phyloP scores from a whole-genome alignment of 1,139 yeast species.

The Hemisphaericaspora xylofermentans region DNA sequence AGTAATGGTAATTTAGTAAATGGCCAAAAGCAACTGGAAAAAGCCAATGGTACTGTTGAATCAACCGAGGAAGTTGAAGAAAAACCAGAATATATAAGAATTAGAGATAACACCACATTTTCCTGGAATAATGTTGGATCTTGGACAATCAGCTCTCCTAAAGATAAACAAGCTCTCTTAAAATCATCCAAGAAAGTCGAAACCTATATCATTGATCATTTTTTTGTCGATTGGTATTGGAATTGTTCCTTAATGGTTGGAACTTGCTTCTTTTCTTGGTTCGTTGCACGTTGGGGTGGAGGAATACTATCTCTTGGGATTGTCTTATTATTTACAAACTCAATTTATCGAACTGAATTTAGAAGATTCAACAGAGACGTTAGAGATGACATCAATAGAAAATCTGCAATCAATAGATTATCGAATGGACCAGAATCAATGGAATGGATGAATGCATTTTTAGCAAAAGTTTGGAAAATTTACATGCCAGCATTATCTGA shows the following conservation, averaged over 20 bases:
- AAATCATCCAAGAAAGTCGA: conserved; percentile 37
- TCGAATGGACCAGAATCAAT: conserved; percentile 67
- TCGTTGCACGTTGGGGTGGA: conserved; percentile 52
- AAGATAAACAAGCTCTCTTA: conserved; percentile 30
- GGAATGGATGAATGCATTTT: conserved; percentile 75
- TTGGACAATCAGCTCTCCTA: conserved; percentile 28
- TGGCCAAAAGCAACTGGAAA: neutral
- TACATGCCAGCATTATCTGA: conserved; percentile 86
- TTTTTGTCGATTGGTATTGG: conserved; percentile 72
- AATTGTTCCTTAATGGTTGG: conserved; percentile 64
- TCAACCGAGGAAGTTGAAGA: neutral
- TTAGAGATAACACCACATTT: conserved; percentile 35
- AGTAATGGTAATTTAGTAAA: neutral
- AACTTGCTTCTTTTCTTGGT: conserved; percentile 72
- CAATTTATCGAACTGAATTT: conserved; percentile 68
- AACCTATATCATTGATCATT: conserved; percentile 64
- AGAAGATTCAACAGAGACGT: conserved; percentile 71
- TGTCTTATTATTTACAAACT: conserved; percentile 58
- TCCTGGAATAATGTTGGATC: conserved; percentile 45
- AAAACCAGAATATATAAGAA: conserved; percentile 5
- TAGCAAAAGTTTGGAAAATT: conserved; percentile 81
- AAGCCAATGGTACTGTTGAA: neutral
- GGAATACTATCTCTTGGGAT: conserved; percentile 59
- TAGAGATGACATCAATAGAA: conserved; percentile 71
- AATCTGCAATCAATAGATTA: conserved; percentile 56